Base-by-base conservation (phyloP, 495 filamentous ascomycete genomes). In the Podospora tetraspora region DNA sequence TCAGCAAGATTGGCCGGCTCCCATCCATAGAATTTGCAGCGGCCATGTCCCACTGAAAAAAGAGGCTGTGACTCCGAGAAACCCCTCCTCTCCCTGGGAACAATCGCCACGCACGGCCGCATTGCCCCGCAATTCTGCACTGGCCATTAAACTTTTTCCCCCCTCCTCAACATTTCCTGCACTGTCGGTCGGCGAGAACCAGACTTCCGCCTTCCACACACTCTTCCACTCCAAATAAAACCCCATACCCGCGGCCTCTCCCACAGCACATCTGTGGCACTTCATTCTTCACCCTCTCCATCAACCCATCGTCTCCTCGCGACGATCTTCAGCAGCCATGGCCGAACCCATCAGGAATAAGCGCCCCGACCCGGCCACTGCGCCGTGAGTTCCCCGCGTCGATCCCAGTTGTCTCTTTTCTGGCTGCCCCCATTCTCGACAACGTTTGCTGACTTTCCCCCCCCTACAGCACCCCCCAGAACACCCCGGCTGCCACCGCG, bases 341-440 rank as follows among this genome's bases (percentile, higher is more conserved):
- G 92, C 92, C 76, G 92, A 95, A 77, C 91, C 92, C 73, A 94
- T 94, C 82, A 90, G 90, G 77, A 93, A 93, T 80, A 94, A 94
- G 85, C 93, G 92, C 81, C 81, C 90, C 57, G 91, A 94, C 78
- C 87, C 91, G 73, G 84, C 87, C 71, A 88, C 89, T 74, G 92
- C 92, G 61, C 92, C 92, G 92, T 96, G 86, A 61, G 72, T 75
- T 59, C 57, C 60, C 69, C 59, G 67, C 64, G 43, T 34, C 62
- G 24, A 52, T 52, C 57, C 59, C 19, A 32, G 24, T 61, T 37
- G 58, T 34, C 60, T 63, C 61, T 59, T 59, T 5, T n/a, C 57
- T 29, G 52, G 27, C 27, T 27, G 66, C 61, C 60, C 57, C 57
- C 21, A 30, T 52, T 23, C 29, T 32, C 52, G 62, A 57, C 61